Evolutionary conservation across 2,329 filamentous ascomycete genomes (phyloP).

Genomic region (Dactylellina cionopaga): DNA sequence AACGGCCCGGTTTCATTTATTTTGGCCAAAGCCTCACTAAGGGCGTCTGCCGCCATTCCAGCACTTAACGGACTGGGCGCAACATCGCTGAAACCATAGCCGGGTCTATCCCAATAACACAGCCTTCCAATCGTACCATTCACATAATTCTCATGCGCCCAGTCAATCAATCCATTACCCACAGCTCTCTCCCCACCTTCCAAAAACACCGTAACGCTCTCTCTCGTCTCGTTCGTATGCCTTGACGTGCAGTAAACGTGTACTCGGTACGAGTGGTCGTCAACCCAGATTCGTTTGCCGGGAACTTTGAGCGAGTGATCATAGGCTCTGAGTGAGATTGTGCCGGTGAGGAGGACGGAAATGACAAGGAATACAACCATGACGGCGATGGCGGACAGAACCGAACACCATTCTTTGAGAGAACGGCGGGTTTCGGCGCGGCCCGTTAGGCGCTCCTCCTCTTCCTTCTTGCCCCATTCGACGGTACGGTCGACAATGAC

Average conservation of each 20-base stretch:
- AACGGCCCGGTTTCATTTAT: conserved; percentile 87
- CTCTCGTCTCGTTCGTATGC: conserved; percentile 18
- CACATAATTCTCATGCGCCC: conserved; percentile 77
- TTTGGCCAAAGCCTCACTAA: conserved; percentile 84
- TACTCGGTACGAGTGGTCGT: conserved; percentile 83
- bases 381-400: conserved; percentile 77
- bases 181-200: conserved; percentile 84
- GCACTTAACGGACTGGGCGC: conserved; percentile 92
- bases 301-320: conserved; percentile 79
- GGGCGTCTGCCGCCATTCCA: conserved; percentile 87
- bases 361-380: conserved; percentile 75
- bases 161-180: conserved; percentile 80
- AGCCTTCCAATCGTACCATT: conserved; percentile 87
- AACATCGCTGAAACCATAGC: conserved; percentile 87
- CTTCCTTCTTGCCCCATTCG: conserved; percentile 88
- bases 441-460: conserved; percentile 91
- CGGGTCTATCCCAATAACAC: conserved; percentile 95
- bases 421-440: conserved; percentile 85
- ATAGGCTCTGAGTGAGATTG: conserved; percentile 79
- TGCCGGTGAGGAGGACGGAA: conserved; percentile 75
- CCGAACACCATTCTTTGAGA: conserved; percentile 82
- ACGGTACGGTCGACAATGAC: conserved; percentile 82
- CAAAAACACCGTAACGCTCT: conserved; percentile 76
- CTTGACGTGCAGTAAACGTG: conserved; percentile 75
- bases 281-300: conserved; percentile 81